Conservation (phyloP, 2,329 filamentous ascomycete species). For the Phyllosticta paracitricarpa region DNA sequence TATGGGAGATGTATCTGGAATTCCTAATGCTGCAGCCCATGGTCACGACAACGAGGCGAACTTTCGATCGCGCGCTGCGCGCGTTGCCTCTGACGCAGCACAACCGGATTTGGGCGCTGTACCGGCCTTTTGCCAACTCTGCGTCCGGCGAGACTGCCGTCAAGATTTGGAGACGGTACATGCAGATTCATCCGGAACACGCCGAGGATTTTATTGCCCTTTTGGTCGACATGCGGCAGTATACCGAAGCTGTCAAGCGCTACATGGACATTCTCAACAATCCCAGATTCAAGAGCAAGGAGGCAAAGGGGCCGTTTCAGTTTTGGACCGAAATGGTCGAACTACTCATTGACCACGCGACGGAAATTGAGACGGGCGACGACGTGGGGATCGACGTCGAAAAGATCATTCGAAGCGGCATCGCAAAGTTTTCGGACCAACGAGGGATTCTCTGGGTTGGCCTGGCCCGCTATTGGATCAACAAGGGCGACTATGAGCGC, state of each 20-base stretch:
- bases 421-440: conserved; percentile 84
- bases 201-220: conserved; percentile 92
- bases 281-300: conserved; percentile 79
- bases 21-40: conserved; percentile 89
- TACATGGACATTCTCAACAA: conserved; percentile 93
- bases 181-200: conserved; percentile 94
- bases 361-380: conserved; percentile 69
- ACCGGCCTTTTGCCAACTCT: conserved; percentile 82
- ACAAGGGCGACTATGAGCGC: conserved; percentile 81
- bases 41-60: conserved; percentile 73
- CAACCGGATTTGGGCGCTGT: conserved; percentile 88
- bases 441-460: conserved; percentile 91
- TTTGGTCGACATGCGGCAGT: conserved; percentile 67
- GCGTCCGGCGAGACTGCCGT: conserved; percentile 84
- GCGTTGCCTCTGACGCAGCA: conserved; percentile 92
- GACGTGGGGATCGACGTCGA: conserved; percentile 84
- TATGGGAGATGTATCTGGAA: conserved; percentile 95
- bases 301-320: conserved; percentile 90
- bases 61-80: conserved; percentile 85
- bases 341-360: conserved; percentile 80
- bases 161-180: conserved; percentile 89
- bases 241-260: conserved; percentile 80
- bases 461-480: conserved; percentile 93
- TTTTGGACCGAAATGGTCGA: conserved; percentile 98
- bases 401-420: conserved; percentile 83